phyloP scores from a whole-genome alignment of 1,139 yeast genomes.

The Geotrichum restrictum region DNA sequence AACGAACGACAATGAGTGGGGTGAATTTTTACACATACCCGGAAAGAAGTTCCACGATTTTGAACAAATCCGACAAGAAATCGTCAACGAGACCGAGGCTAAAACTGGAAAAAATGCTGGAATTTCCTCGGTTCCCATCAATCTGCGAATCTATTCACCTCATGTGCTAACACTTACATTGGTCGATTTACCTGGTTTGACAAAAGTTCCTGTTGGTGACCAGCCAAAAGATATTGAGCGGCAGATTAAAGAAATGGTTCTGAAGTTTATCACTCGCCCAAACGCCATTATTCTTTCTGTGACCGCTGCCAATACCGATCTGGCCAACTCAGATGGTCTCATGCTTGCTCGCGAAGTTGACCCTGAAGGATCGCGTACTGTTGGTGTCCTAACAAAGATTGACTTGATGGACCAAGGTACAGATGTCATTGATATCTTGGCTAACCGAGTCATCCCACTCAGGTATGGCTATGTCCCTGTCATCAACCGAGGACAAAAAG shows the following conservation, averaged over 20 bases:
- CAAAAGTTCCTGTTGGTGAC: slow-evolving; percentile 98
- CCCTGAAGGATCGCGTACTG: slow-evolving; percentile 94
- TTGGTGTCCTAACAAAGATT: slow-evolving; percentile 94
- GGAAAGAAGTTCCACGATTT: slow-evolving; percentile 83
- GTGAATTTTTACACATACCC: slow-evolving; percentile 92
- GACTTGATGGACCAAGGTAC: slow-evolving; percentile 98
- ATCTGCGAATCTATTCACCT: slow-evolving; percentile 90
- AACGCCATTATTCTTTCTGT: slow-evolving; percentile 94
- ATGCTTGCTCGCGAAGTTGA: slow-evolving; percentile 96
- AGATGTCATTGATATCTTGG: slow-evolving; percentile 94
- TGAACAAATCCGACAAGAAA: slow-evolving; percentile 86
- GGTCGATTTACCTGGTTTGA: slow-evolving; percentile 95
- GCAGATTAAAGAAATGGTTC: slow-evolving; percentile 89
- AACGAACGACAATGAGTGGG: slow-evolving; percentile 65
- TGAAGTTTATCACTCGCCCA: slow-evolving; percentile 91
- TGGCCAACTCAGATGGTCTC: slow-evolving; percentile 96
- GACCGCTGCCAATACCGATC: slow-evolving; percentile 94
- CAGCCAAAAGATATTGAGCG: slow-evolving; percentile 97
- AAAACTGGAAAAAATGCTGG: slow-evolving; percentile 92
- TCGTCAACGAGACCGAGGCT: slow-evolving; percentile 89
- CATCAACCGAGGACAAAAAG: slow-evolving; percentile 96
- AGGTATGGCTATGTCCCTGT: slow-evolving; percentile 97
- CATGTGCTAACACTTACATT: slow-evolving; percentile 93
- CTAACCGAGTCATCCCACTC: slow-evolving; percentile 92
- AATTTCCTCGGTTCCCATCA: slow-evolving; percentile 87